phyloP scores from a whole-genome alignment of 176 grass and related monocot genomes.

The Hyparrhenia diplandra region DNA sequence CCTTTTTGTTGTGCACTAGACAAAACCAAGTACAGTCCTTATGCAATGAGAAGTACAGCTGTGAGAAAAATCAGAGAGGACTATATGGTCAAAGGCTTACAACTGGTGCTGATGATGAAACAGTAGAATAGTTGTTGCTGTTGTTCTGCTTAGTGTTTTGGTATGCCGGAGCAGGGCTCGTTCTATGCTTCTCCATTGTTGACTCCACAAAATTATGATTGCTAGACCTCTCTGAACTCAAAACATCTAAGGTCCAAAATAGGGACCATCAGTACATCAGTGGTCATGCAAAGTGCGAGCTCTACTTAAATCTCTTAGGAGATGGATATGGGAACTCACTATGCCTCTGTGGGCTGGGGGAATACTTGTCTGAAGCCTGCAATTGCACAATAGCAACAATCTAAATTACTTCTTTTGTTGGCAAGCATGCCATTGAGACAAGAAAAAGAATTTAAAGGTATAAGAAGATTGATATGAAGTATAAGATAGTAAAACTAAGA shows the following conservation, averaged over 20 bases:
- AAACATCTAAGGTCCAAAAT: slow-evolving; percentile 39
- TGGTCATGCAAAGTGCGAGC: background rate
- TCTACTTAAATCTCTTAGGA: background rate
- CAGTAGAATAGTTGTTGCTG: slow-evolving; percentile 25
- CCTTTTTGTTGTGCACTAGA: background rate
- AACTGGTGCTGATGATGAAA: slow-evolving; percentile 39
- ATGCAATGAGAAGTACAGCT: background rate
- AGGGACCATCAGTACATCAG: slow-evolving; percentile 7
- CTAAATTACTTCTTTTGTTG: background rate
- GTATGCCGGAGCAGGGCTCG: slow-evolving; percentile 39
- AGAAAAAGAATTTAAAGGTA: background rate
- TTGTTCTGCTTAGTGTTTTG: slow-evolving; percentile 21
- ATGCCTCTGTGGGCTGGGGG: slow-evolving; percentile 44
- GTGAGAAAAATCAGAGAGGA: background rate
- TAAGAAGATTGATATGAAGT: background rate
- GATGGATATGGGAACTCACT: slow-evolving; percentile 37
- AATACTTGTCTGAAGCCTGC: slow-evolving; percentile 40
- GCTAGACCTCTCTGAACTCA: slow-evolving; percentile 29
- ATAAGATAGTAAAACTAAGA: too few relatives aligned
- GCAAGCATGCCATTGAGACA: background rate
- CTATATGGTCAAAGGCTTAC: too few relatives aligned
- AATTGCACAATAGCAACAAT: slow-evolving; percentile 4
- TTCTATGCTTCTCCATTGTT: slow-evolving; percentile 36
- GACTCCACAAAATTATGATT: slow-evolving; percentile 21
- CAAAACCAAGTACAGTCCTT: background rate